These are phyloP conservation scores for Phytophthora tentaculata DNA, from an alignment of 352 stramenopile genomes.

Conservation along the genomic window DNA sequence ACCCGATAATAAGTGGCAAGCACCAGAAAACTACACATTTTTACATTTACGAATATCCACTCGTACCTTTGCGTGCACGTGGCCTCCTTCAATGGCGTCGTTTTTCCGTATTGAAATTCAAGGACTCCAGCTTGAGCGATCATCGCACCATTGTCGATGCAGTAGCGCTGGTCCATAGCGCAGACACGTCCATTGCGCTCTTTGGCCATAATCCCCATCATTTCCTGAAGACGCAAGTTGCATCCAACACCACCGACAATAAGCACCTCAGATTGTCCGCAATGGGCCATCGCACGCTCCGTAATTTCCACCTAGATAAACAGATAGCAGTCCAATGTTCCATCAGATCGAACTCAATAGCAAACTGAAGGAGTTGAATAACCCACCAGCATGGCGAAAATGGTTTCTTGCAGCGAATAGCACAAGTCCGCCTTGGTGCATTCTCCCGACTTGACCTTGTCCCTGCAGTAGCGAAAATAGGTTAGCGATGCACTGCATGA, in stretches of 20 bases:
- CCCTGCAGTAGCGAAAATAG: conserved; percentile 34
- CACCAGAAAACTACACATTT: not conserved
- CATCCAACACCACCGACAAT: conserved; percentile 99
- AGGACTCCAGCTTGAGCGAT: conserved; percentile 99
- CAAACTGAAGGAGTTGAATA: not conserved
- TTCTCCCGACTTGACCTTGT: conserved; percentile 83
- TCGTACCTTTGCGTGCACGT: conserved; percentile 94
- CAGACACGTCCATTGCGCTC: conserved; percentile 95
- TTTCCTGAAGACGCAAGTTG: conserved; percentile 92
- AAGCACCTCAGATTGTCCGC: conserved; percentile 95
- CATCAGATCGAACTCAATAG: conserved; percentile 3
- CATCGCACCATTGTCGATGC: conserved; percentile 99
- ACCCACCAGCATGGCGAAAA: conserved; percentile 99
- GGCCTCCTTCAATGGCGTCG: conserved; percentile 92
- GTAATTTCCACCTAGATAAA: conserved; percentile 98
- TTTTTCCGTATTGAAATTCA: conserved; percentile 94
- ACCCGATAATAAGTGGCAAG: not conserved
- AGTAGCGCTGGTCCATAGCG: conserved; percentile 99
- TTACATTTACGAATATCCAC: not conserved
- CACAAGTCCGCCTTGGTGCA: conserved; percentile 97
- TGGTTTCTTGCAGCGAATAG: conserved; percentile 99
- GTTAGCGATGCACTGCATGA: conserved; percentile 7
- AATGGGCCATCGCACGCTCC: conserved; percentile 99
- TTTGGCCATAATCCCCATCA: conserved; percentile 98
- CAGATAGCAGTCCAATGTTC: too few species aligned